Evolutionary conservation across 108 stramenopile genomes (phyloP), one percentile per base, ranked within the genome.

Genomic region (Aurantiochytrium sp.): DNA sequence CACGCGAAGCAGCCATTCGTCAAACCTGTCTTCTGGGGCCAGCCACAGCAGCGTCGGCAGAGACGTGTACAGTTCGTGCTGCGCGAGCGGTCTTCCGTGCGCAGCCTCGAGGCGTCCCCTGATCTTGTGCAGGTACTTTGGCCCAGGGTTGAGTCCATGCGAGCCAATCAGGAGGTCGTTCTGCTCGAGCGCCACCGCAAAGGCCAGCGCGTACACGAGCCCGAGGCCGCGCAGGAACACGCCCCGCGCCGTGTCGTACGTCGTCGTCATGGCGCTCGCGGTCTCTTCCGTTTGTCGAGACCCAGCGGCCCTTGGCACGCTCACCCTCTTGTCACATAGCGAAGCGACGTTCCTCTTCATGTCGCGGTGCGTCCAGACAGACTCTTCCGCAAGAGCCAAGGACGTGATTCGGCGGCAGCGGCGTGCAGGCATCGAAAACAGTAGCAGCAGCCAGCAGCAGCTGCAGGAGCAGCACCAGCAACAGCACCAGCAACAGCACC

Each of bases 141-240:
- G 29, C 10, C 90, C 93, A 6, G 95, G 95, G 25, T 87, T 72
- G 10, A 95, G 71, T 4, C 95, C 95, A 42, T 93, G 14, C 12
- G 59, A 58, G 44, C 95, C 95, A 90, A 95, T 92, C 29, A 95
- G 93, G 71, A 93, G 93, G 59, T 19, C 57, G 72, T 94, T 94
- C 88, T 95, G 94, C 72, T 90, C 58, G 60, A 91, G 93, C 28
- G 95, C 94, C 51, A 93, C 93, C 4, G 91, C 12, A 88, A 95
- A 95, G 47, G 94, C 94, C 44, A 95, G 29, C 29, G 92, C 90
- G 89, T 94, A 94, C 49, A 95, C 91, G 45, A 89, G 88, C 16
- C 93, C 95, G 25, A 94, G 44, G 16, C 91, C 73, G 5, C 92
- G 92, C 4, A 94, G 88, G 60, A 95, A 93, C 8, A 90, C 88